Evolutionary conservation across 169 alveolate genomes (phyloP), one percentile per base, ranked within the genome.

Genomic region (Plasmodium chabaudi): DNA sequence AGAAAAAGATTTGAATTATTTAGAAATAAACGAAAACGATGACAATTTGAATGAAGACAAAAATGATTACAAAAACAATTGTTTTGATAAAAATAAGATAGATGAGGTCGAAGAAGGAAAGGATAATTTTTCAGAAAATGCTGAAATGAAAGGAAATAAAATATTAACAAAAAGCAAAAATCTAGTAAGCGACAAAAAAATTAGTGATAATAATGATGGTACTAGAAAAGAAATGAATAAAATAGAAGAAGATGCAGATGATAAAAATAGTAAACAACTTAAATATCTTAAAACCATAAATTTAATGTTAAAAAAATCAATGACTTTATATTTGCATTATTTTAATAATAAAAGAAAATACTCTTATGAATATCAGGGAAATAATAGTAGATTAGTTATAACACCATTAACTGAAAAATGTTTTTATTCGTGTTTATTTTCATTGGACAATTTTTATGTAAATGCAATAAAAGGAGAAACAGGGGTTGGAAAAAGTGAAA

Each of bases 401-500:
- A 98, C 99, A 21, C 99, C 99, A 1, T 95, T 98, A 72, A 98
- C 99, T 10, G 99, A 98, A 93, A 95, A 98, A 77, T 98, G 99
- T 89, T 98, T 97, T 95, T 96, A 96, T 97, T 97, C 99, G 46
- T 92, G 97, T 17, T 96, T 98, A 49, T 95, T 97, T 67, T 99
- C 99, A 23, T 89, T 97, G 89, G 97, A 97, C 90, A 94, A 97
- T 94, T 95, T 96, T 86, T 97, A 97, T 92, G 99, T 99, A 61
- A 99, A 99, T 19, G 99, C 99, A 6, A 99, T 99, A 9, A 96
- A 98, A 69, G 99, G 99, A 15, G 99, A 99, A 1, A 99, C 99
- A 9, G 99, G 99, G 69, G 98, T 99, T 21, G 99, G 99, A 42
- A 98, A 98, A 93, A 98, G 99, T 15, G 99, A 98, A 93, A 96